Conservation (phyloP, 2,329 filamentous ascomycete species). For the Paraconiothyrium brasiliense region DNA sequence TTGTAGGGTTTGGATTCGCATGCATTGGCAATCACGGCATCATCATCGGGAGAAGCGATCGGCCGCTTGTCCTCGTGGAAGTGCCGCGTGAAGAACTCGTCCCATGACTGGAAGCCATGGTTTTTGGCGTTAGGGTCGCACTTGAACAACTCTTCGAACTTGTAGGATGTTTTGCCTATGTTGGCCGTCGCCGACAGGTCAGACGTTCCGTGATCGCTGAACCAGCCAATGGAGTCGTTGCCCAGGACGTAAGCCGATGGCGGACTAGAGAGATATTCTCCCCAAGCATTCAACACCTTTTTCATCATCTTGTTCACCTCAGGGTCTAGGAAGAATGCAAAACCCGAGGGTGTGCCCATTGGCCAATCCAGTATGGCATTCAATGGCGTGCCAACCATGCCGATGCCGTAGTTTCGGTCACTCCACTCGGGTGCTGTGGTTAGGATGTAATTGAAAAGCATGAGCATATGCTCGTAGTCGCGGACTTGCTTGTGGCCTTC, state of each 20-base stretch:
- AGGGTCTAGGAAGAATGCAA: conserved; percentile 62
- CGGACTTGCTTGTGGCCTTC: conserved; percentile 70
- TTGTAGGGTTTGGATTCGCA: conserved; percentile 72
- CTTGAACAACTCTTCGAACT: conserved; percentile 68
- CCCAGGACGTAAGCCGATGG: conserved; percentile 51
- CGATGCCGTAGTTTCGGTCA: conserved; percentile 46
- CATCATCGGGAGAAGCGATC: conserved; percentile 65
- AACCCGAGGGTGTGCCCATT: conserved; percentile 64
- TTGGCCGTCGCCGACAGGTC: conserved; percentile 39
- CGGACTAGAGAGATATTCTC: conserved; percentile 45
- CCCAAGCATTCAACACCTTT: conserved; percentile 62
- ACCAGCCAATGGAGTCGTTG: conserved; percentile 51
- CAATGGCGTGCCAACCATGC: conserved; percentile 65
- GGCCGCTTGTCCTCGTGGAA: conserved; percentile 66
- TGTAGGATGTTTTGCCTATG: conserved; percentile 39
- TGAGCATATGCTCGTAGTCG: conserved; percentile 73
- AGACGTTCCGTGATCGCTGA: conserved; percentile 49
- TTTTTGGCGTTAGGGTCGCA: conserved; percentile 66
- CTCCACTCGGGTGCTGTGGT: conserved; percentile 54
- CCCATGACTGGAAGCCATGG: conserved; percentile 73
- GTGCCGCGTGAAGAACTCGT: conserved; percentile 73
- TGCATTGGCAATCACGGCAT: conserved; percentile 66
- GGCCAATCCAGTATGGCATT: conserved; percentile 68
- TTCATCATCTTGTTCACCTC: conserved; percentile 63
- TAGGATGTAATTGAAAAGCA: conserved; percentile 68